These are phyloP conservation scores for Ophiostoma himal-ulmi DNA, from an alignment of 2,329 filamentous ascomycete species.

Conservation along the genomic window DNA sequence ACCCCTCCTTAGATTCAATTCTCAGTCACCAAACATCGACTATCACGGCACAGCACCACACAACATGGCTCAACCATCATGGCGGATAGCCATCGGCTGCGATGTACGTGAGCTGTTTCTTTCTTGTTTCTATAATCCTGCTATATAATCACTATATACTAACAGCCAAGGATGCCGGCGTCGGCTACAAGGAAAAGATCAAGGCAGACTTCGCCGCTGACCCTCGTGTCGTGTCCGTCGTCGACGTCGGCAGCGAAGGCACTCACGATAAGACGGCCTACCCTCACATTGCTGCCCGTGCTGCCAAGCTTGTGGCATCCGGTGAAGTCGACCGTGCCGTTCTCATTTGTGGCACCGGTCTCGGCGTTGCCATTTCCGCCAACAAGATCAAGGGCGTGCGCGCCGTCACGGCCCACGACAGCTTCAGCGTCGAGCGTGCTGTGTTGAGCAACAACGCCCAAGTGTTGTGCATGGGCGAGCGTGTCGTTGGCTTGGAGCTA, in stretches of 20 bases:
- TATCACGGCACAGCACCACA: background rate
- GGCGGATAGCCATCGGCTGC: slow-evolving; percentile 50
- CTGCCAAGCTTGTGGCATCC: slow-evolving; percentile 25
- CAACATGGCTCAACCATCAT: slow-evolving; percentile 36
- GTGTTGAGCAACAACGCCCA: slow-evolving; percentile 82
- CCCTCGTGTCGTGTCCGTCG: slow-evolving; percentile 59
- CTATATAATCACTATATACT: background rate
- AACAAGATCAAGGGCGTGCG: slow-evolving; percentile 82
- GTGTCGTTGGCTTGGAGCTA: slow-evolving; percentile 75
- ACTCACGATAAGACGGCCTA: slow-evolving; percentile 72
- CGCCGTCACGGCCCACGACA: slow-evolving; percentile 85
- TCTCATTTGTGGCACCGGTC: slow-evolving; percentile 77
- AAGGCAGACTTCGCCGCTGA: slow-evolving; percentile 65
- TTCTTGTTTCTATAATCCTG: background rate
- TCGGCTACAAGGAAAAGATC: slow-evolving; percentile 72
- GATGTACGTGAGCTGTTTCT: slow-evolving; percentile 40
- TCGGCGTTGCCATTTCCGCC: slow-evolving; percentile 81
- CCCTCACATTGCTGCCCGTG: slow-evolving; percentile 55
- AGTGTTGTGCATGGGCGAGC: slow-evolving; percentile 79
- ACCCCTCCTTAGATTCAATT: background rate
- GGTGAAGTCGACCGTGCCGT: slow-evolving; percentile 52
- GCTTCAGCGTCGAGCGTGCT: slow-evolving; percentile 74
- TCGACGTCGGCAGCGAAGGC: slow-evolving; percentile 67
- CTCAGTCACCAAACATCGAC: background rate
- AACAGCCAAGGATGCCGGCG: slow-evolving; percentile 48